A percentile compares a stretch with the other conserved stretches of the same genome.
Evolutionary conservation across 306 rosid genomes (phyloP).

Genomic region (Leucaena leucocephala): DNA sequence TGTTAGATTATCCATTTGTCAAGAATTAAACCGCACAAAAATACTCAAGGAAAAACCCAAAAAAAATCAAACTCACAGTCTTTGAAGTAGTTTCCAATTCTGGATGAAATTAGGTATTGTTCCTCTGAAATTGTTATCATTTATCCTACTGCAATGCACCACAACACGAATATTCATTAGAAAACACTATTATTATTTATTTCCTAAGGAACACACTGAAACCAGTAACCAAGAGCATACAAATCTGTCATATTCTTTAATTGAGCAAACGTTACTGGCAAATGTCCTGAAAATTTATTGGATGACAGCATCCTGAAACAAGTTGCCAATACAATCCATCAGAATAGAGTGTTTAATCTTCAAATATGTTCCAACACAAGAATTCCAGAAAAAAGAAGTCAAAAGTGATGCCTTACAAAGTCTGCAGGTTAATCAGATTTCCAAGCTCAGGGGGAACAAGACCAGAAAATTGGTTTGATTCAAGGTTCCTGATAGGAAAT

Average conservation of each 20-base stretch:
- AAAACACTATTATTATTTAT: neutral
- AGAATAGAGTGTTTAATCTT: constrained; percentile 20
- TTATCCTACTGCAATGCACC: constrained; percentile 74
- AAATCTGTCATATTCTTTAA: constrained; percentile 63
- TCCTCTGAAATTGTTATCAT: constrained; percentile 72
- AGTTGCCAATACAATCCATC: constrained; percentile 28
- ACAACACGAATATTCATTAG: constrained; percentile 28
- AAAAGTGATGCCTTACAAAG: constrained; percentile 57
- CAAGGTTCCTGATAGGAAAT: constrained; percentile 63
- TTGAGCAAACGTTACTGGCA: constrained; percentile 60
- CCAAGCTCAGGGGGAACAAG: constrained; percentile 73
- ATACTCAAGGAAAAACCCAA: neutral
- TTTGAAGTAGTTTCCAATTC: constrained; percentile 62
- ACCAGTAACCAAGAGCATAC: constrained; percentile 44
- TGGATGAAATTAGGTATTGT: constrained; percentile 73
- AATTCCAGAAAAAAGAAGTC: constrained; percentile 24
- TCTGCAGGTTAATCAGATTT: constrained; percentile 53
- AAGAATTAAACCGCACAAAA: constrained; percentile 20
- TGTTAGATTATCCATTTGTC: neutral
- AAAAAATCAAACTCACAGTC: constrained; percentile 65
- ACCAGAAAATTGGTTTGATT: constrained; percentile 79
- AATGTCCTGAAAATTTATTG: constrained; percentile 66
- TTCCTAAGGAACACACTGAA: constrained; percentile 17
- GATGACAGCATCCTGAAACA: constrained; percentile 70
- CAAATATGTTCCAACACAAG: constrained; percentile 20